Base-by-base conservation (phyloP, 2,329 filamentous ascomycete genomes). In the Microcyclospora pomicola region DNA sequence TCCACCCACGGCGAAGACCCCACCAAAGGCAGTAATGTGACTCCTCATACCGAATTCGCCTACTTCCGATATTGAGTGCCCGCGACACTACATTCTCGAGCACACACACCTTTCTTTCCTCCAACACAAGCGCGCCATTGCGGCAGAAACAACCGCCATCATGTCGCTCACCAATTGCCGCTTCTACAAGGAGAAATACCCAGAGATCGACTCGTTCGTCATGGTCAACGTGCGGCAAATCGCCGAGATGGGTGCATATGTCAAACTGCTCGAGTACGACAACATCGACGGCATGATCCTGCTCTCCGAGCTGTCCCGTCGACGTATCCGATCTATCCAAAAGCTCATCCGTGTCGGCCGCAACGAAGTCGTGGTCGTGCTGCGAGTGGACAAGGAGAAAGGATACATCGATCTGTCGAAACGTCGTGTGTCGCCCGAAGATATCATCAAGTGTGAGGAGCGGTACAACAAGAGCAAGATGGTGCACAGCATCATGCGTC, bases 221-320 rank as follows among this genome's bases (percentile, higher is more conserved):
- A 98, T 98, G 91, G 91, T 98, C 63, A 98, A 96, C 66, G 91
- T 96, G 56, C 93, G 94, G 76, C 86, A 94, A 82, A 98, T 98
- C 61, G 91, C 91, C 63, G 92, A 98, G 67, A 98, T 98, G 92
- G 91, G 91, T 64, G 91, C 92, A 55, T 98, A 98, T 64, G 92
- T 98, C 59, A 98, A 98, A 70, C 80, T 98, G 40, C 80, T 98
- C 54, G 91, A 98, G 69, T 98, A 98, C 68, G 91, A 98, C 67
- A 95, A 96, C 69, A 98, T 98, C 58, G 92, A 98, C 62, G 91
- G 91, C 76, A 98, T 98, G 92, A 98, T 98, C 58, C 71, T 98
- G 50, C 84, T 98, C 49, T 94, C 85, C 55, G 91, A 98, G 67
- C 76, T 98, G 48, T 98, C 92, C 42, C 79, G 91, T 72, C 77